These are phyloP conservation scores for Xerocomus potaroensis DNA, from an alignment of 768 basidiomycete genomes.

Conservation along the genomic window DNA sequence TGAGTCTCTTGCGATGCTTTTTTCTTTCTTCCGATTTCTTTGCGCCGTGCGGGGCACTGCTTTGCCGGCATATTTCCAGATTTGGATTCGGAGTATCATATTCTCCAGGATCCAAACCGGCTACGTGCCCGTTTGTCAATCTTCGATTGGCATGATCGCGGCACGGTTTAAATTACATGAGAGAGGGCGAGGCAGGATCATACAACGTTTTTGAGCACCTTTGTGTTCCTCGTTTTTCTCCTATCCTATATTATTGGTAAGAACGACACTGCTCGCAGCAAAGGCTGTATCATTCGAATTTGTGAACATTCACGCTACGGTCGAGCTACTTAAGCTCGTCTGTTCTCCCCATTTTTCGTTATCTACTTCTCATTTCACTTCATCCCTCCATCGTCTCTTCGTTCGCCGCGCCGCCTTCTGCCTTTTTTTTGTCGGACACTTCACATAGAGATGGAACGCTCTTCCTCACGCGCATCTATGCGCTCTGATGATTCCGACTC, in stretches of 20 bases:
- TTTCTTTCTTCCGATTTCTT: slow-evolving; percentile 4
- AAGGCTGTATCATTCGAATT: slow-evolving; percentile 5
- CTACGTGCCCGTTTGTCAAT: slow-evolving; percentile 9
- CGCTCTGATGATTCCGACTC: slow-evolving; percentile 26
- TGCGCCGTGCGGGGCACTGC: slow-evolving; percentile 17
- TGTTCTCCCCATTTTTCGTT: background rate
- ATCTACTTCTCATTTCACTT: background rate
- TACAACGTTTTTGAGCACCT: background rate
- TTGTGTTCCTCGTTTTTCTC: background rate
- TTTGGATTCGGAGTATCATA: slow-evolving; percentile 21
- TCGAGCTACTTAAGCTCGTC: slow-evolving; percentile 21
- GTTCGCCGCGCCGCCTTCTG: background rate
- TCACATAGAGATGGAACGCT: slow-evolving; percentile 12
- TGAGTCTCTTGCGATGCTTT: slow-evolving; percentile 42
- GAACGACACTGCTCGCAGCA: slow-evolving; percentile 13
- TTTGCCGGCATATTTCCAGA: slow-evolving; percentile 20
- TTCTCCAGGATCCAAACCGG: slow-evolving; percentile 18
- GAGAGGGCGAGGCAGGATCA: slow-evolving; percentile 7
- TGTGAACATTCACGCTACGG: background rate
- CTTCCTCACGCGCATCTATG: slow-evolving; percentile 15
- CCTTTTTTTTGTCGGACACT: background rate
- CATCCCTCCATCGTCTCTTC: background rate
- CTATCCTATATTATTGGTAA: slow-evolving; percentile 10
- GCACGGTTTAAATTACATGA: slow-evolving; percentile 13
- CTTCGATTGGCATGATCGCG: slow-evolving; percentile 9